phyloP scores from a whole-genome alignment of 345 rosid species.

The Odontarrhena argentea region DNA sequence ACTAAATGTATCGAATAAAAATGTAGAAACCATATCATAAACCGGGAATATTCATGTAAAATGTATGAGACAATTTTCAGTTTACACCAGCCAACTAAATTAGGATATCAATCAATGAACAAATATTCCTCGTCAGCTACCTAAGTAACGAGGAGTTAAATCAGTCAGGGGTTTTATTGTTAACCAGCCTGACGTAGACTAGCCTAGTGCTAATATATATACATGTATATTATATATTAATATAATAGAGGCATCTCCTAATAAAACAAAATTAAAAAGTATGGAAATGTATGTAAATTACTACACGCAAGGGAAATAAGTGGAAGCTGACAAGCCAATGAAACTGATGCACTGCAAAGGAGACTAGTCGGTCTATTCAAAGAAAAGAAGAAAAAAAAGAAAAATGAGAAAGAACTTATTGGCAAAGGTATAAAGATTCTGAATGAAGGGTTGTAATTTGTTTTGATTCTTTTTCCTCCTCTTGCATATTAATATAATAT shows the following conservation, averaged over 20 bases:
- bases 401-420: constrained; percentile 29
- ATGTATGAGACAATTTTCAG: neutral
- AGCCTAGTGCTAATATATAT: neutral
- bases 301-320: constrained; percentile 28
- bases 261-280: neutral
- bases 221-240: neutral
- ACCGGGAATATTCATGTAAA: neutral
- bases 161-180: neutral
- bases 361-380: constrained; percentile 25
- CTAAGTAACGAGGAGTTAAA: too few relatives aligned
- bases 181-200: neutral
- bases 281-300: constrained; percentile 5
- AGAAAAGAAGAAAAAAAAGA: neutral
- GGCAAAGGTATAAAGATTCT: constrained; percentile 34
- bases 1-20: too few relatives aligned
- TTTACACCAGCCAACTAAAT: neutral
- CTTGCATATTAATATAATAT: neutral
- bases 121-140: too few relatives aligned
- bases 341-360: constrained; percentile 4
- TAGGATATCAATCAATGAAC: neutral
- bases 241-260: neutral
- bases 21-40: too few relatives aligned
- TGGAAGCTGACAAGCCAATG: constrained; percentile 30
- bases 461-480: constrained; percentile 1
- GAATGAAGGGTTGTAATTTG: constrained; percentile 26